These are phyloP conservation scores for Fusarium lateritium DNA, from an alignment of 2,329 filamentous ascomycete species.

Conservation along the genomic window DNA sequence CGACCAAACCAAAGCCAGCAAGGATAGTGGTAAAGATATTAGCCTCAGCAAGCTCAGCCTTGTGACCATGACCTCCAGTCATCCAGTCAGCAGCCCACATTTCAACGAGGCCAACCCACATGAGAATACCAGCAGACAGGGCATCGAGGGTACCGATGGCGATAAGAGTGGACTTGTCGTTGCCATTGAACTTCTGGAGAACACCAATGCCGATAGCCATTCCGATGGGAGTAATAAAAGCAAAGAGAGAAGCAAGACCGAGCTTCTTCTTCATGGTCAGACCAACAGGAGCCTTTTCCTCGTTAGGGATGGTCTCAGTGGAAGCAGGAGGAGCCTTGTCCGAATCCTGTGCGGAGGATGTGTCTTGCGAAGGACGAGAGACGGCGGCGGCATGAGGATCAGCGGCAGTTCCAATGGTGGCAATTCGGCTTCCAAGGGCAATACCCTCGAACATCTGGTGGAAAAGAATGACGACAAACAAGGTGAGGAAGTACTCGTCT, in stretches of 20 bases:
- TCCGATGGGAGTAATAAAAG: constrained; percentile 80
- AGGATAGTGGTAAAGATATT: constrained; percentile 62
- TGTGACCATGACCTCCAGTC: constrained; percentile 58
- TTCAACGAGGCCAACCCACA: constrained; percentile 86
- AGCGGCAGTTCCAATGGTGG: constrained; percentile 63
- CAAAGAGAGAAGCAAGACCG: constrained; percentile 74
- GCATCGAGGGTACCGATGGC: constrained; percentile 82
- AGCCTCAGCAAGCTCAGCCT: constrained; percentile 68
- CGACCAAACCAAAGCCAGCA: constrained; percentile 68
- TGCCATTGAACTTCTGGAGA: constrained; percentile 79
- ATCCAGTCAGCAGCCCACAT: constrained; percentile 86
- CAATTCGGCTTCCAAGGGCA: constrained; percentile 80
- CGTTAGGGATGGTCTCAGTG: constrained; percentile 40
- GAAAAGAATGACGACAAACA: constrained; percentile 80
- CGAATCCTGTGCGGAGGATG: constrained; percentile 37
- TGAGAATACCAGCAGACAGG: constrained; percentile 79
- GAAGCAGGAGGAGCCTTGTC: constrained; percentile 48
- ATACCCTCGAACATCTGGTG: constrained; percentile 86
- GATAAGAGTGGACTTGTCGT: constrained; percentile 76
- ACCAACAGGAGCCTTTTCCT: constrained; percentile 28
- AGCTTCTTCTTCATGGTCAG: constrained; percentile 67
- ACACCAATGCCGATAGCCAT: constrained; percentile 87
- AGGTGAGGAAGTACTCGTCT: constrained; percentile 68
- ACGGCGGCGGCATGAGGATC: constrained; percentile 39
- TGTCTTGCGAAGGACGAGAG: constrained; percentile 41